Conservation (phyloP, 495 filamentous ascomycete species). For the Podospora australis region DNA sequence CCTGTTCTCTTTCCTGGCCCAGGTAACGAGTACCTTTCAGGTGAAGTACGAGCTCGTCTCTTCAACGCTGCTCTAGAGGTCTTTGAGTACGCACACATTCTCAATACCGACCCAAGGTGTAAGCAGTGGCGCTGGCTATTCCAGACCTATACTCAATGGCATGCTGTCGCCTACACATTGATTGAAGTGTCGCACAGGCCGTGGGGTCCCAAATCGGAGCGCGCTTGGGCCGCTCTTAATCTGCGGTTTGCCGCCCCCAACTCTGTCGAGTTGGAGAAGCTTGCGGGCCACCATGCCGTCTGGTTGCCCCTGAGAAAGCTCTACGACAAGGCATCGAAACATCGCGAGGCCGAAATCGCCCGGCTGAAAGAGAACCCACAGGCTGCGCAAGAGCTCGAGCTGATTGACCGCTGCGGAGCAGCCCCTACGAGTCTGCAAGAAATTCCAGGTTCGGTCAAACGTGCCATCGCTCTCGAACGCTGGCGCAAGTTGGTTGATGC, state of each 20-base stretch:
- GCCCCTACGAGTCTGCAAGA: constrained; percentile 33
- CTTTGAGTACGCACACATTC: constrained; percentile 61
- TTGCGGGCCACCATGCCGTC: constrained; percentile 48
- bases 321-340: constrained; percentile 57
- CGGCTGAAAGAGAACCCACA: constrained; percentile 36
- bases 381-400: constrained; percentile 35
- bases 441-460: constrained; percentile 31
- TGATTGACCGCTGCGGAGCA: constrained; percentile 27
- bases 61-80: constrained; percentile 71
- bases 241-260: constrained; percentile 50
- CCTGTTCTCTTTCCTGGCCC: constrained; percentile 42
- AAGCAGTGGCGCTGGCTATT: constrained; percentile 77
- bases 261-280: constrained; percentile 45
- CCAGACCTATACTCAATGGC: constrained; percentile 74
- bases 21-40: constrained; percentile 37
- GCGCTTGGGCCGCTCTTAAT: constrained; percentile 74
- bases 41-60: constrained; percentile 61
- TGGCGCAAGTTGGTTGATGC: constrained; percentile 43
- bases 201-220: constrained; percentile 59
- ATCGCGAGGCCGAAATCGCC: constrained; percentile 44
- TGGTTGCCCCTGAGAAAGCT: constrained; percentile 71
- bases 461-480: constrained; percentile 30
- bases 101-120: constrained; percentile 54
- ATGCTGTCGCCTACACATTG: constrained; percentile 69
- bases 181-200: constrained; percentile 72